Percentiles rank a stretch among this genome's conserved stretches.
Evolutionary conservation across 1,284 basidiomycete species (phyloP).

Genomic region (Bjerkandera adusta): DNA sequence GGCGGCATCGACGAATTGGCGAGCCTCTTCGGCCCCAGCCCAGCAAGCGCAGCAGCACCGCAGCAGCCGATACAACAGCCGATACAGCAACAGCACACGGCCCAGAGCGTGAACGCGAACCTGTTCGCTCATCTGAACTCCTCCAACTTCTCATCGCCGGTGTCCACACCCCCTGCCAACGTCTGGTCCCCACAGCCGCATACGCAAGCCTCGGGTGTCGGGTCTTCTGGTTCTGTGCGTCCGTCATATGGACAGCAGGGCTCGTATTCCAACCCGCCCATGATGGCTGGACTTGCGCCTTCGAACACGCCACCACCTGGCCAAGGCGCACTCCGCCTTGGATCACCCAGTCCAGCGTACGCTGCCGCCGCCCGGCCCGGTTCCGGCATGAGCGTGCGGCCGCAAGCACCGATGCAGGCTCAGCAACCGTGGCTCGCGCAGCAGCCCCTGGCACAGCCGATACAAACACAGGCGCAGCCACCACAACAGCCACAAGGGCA

Average conservation of each 20-base stretch:
- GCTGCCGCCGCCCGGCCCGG: constrained; percentile 3
- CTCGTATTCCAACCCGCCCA: too few relatives aligned
- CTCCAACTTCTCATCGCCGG: neutral
- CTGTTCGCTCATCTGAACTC: constrained; percentile 11
- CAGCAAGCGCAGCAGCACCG: constrained; percentile 11
- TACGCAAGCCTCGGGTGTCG: too few relatives aligned
- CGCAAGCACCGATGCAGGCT: constrained; percentile 12
- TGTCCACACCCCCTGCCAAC: neutral
- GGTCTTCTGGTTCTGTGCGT: too few relatives aligned
- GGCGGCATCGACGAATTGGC: constrained; percentile 51
- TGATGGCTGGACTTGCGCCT: too few relatives aligned
- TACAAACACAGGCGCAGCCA: constrained; percentile 21
- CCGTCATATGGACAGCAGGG: too few relatives aligned
- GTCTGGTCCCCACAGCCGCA: too few relatives aligned
- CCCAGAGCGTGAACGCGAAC: neutral
- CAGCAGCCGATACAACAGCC: constrained; percentile 15
- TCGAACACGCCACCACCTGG: constrained; percentile 24
- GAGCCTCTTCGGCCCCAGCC: constrained; percentile 34
- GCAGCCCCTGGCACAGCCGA: constrained; percentile 6
- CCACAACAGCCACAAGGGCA: constrained; percentile 24
- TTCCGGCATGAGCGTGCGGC: constrained; percentile 6
- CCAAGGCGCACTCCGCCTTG: constrained; percentile 11
- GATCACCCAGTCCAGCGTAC: constrained; percentile 20
- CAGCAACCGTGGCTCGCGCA: constrained; percentile 12
- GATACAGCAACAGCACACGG: constrained; percentile 2